These are phyloP conservation scores for Agaricus sinodeliciosus DNA, from an alignment of 768 basidiomycete species.

Conservation along the genomic window DNA sequence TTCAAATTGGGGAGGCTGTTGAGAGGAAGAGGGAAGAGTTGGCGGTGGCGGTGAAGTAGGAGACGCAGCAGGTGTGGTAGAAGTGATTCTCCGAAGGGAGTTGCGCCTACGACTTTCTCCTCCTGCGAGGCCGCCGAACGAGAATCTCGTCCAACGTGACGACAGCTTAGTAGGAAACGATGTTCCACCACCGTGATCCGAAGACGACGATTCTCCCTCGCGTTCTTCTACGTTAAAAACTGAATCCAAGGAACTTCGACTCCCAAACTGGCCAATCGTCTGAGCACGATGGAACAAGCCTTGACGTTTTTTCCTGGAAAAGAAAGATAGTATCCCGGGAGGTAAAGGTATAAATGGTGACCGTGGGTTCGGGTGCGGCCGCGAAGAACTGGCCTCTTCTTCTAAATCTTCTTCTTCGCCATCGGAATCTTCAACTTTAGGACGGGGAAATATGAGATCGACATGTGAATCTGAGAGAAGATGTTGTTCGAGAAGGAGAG, in stretches of 20 bases:
- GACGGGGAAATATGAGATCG: constrained; percentile 35
- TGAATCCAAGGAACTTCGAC: constrained; percentile 37
- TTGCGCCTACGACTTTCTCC: neutral
- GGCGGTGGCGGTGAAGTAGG: neutral
- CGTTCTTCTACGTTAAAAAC: neutral
- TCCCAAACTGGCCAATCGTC: constrained; percentile 18
- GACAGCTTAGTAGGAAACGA: no score
- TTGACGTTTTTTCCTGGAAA: constrained; percentile 21
- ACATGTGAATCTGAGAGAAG: constrained; percentile 45
- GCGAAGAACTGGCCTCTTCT: neutral
- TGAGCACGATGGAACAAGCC: constrained; percentile 13
- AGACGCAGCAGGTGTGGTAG: neutral
- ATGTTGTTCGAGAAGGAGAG: constrained; percentile 56
- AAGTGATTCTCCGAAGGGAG: neutral
- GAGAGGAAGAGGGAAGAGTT: no score
- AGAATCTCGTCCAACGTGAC: constrained; percentile 1
- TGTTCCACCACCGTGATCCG: no score
- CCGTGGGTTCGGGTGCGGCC: constrained; percentile 1
- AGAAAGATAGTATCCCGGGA: constrained; percentile 34
- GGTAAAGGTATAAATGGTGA: constrained; percentile 33
- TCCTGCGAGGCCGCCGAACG: neutral
- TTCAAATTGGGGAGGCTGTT: constrained; percentile 7
- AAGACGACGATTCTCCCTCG: neutral
- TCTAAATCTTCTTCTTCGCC: neutral
- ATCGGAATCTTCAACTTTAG: constrained; percentile 13